A percentile compares a stretch with the other conserved stretches of the same genome.
These are phyloP conservation scores for Puccinia triticina DNA, from an alignment of 1,284 basidiomycete species.

Conservation along the genomic window DNA sequence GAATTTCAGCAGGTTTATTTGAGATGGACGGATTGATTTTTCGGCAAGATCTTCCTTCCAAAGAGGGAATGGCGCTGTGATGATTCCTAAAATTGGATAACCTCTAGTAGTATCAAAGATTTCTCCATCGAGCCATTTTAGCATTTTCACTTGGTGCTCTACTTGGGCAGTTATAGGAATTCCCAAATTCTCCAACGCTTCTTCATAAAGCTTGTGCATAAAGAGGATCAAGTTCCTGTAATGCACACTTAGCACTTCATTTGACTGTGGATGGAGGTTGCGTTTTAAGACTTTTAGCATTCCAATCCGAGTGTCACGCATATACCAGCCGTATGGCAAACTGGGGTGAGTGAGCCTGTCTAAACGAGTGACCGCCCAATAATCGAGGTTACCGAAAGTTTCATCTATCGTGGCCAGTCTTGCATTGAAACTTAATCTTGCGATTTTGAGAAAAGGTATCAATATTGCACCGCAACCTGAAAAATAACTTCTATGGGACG, in stretches of 20 bases:
- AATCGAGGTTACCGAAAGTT: background rate
- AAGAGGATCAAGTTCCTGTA: too few species aligned
- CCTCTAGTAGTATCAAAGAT: background rate
- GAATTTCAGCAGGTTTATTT: background rate
- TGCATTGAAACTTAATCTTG: background rate
- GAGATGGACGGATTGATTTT: background rate
- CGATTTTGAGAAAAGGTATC: background rate
- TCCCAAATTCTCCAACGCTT: background rate
- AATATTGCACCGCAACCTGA: background rate
- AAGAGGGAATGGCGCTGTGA: background rate
- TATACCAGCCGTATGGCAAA: background rate
- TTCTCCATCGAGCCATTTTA: background rate
- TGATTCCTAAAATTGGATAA: background rate
- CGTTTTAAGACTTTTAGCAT: background rate
- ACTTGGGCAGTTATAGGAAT: background rate
- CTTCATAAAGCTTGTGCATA: constrained; percentile 8
- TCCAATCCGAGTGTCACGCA: background rate
- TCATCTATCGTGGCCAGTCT: background rate
- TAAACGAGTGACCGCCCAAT: background rate
- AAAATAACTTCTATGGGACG: background rate
- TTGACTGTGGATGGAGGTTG: too few species aligned
- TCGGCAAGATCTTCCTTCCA: background rate
- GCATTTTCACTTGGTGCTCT: background rate
- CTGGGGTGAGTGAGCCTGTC: background rate
- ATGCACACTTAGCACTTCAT: too few species aligned